Percentiles rank a stretch among this genome's conserved stretches.
These are phyloP conservation scores for Talaromyces islandicus DNA, from an alignment of 2,329 filamentous ascomycete genomes.

Conservation along the genomic window DNA sequence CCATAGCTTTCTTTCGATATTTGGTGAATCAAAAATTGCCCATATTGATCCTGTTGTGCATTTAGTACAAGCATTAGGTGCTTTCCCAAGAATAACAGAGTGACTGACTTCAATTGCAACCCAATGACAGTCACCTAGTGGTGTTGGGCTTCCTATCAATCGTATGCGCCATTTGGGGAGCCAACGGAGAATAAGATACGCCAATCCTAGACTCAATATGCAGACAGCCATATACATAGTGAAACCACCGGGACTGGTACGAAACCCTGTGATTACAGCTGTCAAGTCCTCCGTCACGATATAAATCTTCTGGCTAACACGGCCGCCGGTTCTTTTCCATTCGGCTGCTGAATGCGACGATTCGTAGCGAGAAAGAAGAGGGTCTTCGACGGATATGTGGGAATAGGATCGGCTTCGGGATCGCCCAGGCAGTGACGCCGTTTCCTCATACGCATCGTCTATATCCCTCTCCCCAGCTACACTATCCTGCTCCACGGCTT, in stretches of 20 bases:
- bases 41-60: conserved; percentile 74
- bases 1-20: conserved; percentile 57
- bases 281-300: conserved; percentile 91
- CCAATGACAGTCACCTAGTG: conserved; percentile 76
- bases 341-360: conserved; percentile 66
- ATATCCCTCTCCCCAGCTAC: conserved; percentile 40
- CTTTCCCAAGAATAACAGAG: not conserved
- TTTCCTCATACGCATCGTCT: conserved; percentile 33
- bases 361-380: conserved; percentile 64
- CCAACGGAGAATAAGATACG: conserved; percentile 83
- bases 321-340: conserved; percentile 53
- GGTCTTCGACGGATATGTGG: conserved; percentile 45
- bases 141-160: conserved; percentile 62
- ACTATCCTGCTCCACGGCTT: conserved; percentile 36
- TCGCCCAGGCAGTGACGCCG: conserved; percentile 13
- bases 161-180: conserved; percentile 79
- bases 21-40: conserved; percentile 74
- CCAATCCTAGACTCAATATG: conserved; percentile 65
- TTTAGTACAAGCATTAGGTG: conserved; percentile 8
- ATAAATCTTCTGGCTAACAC: conserved; percentile 83
- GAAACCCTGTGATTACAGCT: conserved; percentile 87
- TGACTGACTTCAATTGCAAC: conserved; percentile 72
- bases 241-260: conserved; percentile 66
- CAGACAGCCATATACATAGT: conserved; percentile 66
- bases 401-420: conserved; percentile 32